Evolutionary conservation across 306 rosid genomes (phyloP).

Genomic region (Rosa multiflora): DNA sequence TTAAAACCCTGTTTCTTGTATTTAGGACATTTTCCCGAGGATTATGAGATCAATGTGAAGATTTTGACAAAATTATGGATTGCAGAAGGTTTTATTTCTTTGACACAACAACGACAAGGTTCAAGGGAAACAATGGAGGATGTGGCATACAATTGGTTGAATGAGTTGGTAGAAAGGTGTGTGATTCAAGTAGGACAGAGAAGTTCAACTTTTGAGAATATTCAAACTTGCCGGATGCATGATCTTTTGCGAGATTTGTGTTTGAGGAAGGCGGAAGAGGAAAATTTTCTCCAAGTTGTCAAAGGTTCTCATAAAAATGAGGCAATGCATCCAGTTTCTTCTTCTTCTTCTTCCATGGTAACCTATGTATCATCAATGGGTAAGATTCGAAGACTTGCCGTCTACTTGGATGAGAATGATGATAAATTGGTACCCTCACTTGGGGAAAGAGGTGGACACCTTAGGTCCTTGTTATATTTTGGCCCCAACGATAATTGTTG

Average conservation of each 20-base stretch:
- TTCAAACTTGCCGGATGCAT: slow-evolving; percentile 48
- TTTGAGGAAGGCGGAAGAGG: slow-evolving; percentile 38
- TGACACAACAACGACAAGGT: not conserved
- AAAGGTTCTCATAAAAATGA: not conserved
- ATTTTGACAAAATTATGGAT: too few species aligned
- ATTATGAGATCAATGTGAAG: too few species aligned
- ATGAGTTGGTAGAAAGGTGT: slow-evolving; percentile 45
- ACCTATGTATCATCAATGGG: not conserved
- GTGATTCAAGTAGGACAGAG: slow-evolving; percentile 47
- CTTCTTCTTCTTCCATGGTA: too few species aligned
- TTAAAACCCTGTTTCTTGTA: too few species aligned
- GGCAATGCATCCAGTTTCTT: not conserved
- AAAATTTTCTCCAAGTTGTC: slow-evolving; percentile 31
- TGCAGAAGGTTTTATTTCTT: too few species aligned
- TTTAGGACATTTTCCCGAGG: too few species aligned
- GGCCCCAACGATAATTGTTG: not conserved
- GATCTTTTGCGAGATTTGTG: slow-evolving; percentile 56
- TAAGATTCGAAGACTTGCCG: slow-evolving; percentile 44
- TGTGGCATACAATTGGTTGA: slow-evolving; percentile 35
- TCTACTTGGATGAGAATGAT: slow-evolving; percentile 26
- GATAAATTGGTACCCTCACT: not conserved
- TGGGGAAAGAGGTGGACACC: slow-evolving; percentile 15
- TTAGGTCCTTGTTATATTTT: slow-evolving; percentile 41
- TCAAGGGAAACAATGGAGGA: slow-evolving; percentile 29
- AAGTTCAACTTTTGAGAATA: slow-evolving; percentile 33